A percentile compares a stretch with the other conserved stretches of the same genome.
These are phyloP conservation scores for Apiotrichum gamsii DNA, from an alignment of 1,284 basidiomycete species.

Conservation along the genomic window DNA sequence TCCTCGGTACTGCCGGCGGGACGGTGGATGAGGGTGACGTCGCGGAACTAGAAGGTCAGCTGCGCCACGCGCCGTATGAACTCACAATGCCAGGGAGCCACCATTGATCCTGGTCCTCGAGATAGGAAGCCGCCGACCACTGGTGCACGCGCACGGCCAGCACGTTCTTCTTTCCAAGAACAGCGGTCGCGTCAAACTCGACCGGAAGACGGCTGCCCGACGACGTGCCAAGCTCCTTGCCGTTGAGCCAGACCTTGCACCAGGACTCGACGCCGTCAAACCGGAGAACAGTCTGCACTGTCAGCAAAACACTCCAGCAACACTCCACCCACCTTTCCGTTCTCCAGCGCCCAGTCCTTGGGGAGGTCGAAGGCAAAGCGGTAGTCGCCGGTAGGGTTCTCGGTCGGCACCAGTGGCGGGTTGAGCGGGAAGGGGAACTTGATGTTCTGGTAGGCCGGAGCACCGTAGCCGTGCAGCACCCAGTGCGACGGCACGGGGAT, in stretches of 20 bases:
- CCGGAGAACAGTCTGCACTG: slow-evolving; percentile 10
- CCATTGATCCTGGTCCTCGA: slow-evolving; percentile 28
- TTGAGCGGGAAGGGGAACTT: slow-evolving; percentile 14
- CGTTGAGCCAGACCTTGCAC: slow-evolving; percentile 26
- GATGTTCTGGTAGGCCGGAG: slow-evolving; percentile 18
- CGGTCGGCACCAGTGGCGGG: slow-evolving; percentile 10
- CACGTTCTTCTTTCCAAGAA: slow-evolving; percentile 2
- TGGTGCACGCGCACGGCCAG: slow-evolving; percentile 18
- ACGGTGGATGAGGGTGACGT: slow-evolving; percentile 20
- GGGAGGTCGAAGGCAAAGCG: slow-evolving; percentile 4
- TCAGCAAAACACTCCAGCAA: background rate
- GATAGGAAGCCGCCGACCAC: slow-evolving; percentile 19
- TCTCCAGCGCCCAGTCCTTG: background rate
- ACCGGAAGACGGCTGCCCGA: slow-evolving; percentile 14
- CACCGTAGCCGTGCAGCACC: slow-evolving; percentile 14
- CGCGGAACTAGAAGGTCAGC: slow-evolving; percentile 13
- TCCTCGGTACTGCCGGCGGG: slow-evolving; percentile 11
- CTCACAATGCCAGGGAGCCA: slow-evolving; percentile 21
- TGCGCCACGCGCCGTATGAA: slow-evolving; percentile 2
- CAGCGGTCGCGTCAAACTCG: slow-evolving; percentile 20
- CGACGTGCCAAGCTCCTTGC: slow-evolving; percentile 11
- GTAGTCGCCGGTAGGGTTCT: slow-evolving; percentile 22
- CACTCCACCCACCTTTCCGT: slow-evolving; percentile 4
- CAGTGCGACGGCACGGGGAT: slow-evolving; percentile 13
- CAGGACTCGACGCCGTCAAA: slow-evolving; percentile 27